These are phyloP conservation scores for Lipomyces spencermartinsiae DNA, from an alignment of 805 yeast species.

Conservation along the genomic window DNA sequence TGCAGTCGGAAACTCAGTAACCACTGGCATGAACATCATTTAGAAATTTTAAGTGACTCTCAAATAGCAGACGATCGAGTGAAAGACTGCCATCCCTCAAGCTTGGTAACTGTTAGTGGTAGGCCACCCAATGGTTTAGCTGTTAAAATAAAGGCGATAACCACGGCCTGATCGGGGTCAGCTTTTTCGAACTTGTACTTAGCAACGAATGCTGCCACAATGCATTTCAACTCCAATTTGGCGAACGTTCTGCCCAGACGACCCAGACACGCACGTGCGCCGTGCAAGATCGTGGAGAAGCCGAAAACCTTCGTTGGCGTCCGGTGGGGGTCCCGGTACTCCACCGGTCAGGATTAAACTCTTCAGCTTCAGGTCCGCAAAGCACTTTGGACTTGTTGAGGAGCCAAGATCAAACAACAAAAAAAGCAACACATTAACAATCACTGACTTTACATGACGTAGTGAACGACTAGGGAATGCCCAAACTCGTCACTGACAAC, in stretches of 20 bases:
- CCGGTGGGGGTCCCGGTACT: neutral
- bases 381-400: conserved; percentile 22
- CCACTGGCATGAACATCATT: too few species aligned
- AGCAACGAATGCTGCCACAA: conserved; percentile 27
- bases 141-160: conserved; percentile 20
- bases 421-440: too few species aligned
- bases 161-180: conserved; percentile 14
- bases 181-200: conserved; percentile 25
- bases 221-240: conserved; percentile 28
- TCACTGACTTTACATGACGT: too few species aligned
- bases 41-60: too few species aligned
- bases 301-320: conserved; percentile 22
- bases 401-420: too few species aligned
- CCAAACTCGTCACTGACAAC: too few species aligned
- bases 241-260: conserved; percentile 33
- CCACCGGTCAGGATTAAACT: conserved; percentile 35
- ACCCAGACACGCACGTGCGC: conserved; percentile 34
- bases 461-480: too few species aligned
- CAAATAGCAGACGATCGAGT: neutral
- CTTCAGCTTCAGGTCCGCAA: conserved; percentile 33
- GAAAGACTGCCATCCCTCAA: conserved; percentile 13
- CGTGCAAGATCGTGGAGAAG: conserved; percentile 28
- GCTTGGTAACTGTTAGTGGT: conserved; percentile 30
- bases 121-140: conserved; percentile 25
- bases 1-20: too few species aligned